Conservation (phyloP, 108 stramenopile genomes). For the Heterococcus sp. region DNA sequence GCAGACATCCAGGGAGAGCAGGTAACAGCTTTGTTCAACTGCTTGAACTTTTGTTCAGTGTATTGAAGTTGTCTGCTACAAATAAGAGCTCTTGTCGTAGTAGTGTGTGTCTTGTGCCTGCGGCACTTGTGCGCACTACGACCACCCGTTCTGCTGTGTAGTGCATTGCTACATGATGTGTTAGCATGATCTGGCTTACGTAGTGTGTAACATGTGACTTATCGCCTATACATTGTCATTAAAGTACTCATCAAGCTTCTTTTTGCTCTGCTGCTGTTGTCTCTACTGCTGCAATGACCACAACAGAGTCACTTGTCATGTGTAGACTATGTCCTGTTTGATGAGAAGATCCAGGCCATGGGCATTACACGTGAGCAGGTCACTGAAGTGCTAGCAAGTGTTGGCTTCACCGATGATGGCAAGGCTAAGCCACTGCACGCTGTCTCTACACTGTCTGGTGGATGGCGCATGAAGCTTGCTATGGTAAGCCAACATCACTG, state of each 20-base stretch:
- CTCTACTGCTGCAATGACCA: not conserved
- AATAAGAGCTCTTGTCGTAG: not conserved
- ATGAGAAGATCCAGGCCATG: conserved; percentile 75
- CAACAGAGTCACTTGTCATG: conserved; percentile 88
- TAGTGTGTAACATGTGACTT: not conserved
- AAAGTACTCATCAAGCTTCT: not conserved
- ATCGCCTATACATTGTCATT: not conserved
- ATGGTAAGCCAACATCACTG: conserved; percentile 53
- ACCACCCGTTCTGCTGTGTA: not conserved
- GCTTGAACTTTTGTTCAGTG: not conserved
- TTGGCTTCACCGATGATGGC: conserved; percentile 90
- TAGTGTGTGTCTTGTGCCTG: not conserved
- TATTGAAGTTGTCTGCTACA: too few relatives aligned
- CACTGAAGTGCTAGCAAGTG: conserved; percentile 79
- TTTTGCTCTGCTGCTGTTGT: not conserved
- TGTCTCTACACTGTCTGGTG: conserved; percentile 92
- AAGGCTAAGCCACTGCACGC: conserved; percentile 91
- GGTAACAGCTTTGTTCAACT: too few relatives aligned
- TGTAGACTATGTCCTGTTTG: conserved; percentile 88
- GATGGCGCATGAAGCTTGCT: conserved; percentile 99
- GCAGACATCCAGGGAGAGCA: conserved; percentile 98
- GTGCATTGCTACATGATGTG: not conserved
- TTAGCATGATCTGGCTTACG: not conserved
- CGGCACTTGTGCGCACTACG: not conserved
- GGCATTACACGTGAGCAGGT: conserved; percentile 75